A percentile compares a stretch with the other conserved stretches of the same genome.
phyloP scores from a whole-genome alignment of 1,284 basidiomycete species.

The Cerrena zonata region DNA sequence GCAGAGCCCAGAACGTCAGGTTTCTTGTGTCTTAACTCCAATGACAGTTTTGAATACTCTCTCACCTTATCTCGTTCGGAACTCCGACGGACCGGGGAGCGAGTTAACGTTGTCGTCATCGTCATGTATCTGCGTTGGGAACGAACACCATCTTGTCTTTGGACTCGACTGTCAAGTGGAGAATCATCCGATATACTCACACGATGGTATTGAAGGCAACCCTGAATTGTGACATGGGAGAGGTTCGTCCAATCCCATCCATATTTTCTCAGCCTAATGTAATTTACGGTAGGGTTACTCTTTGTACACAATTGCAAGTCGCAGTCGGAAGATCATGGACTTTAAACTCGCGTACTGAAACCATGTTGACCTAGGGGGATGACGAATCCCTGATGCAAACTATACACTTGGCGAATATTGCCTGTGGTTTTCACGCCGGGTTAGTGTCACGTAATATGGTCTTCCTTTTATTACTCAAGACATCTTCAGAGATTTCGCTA shows the following conservation, averaged over 20 bases:
- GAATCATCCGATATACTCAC: no score
- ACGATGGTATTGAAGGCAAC: constrained; percentile 32
- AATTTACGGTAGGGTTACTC: neutral
- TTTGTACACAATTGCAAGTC: neutral
- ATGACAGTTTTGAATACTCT: no score
- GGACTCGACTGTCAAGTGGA: no score
- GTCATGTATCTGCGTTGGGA: no score
- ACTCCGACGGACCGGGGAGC: no score
- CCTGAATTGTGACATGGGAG: constrained; percentile 61
- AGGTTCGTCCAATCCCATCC: constrained; percentile 33
- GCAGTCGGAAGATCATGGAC: neutral
- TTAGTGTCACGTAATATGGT: constrained; percentile 22
- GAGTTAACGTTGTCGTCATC: no score
- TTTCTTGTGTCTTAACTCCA: no score
- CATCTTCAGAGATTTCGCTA: constrained; percentile 44
- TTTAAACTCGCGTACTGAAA: constrained; percentile 1
- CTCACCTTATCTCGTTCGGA: no score
- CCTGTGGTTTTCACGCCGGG: constrained; percentile 63
- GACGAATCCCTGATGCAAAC: constrained; percentile 57
- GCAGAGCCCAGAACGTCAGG: no score
- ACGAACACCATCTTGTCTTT: no score
- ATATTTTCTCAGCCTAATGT: neutral
- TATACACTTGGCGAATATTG: constrained; percentile 59
- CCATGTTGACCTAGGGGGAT: constrained; percentile 39
- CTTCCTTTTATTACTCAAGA: neutral